phyloP scores from a whole-genome alignment of 768 basidiomycete genomes.

The Pholiota microspora region DNA sequence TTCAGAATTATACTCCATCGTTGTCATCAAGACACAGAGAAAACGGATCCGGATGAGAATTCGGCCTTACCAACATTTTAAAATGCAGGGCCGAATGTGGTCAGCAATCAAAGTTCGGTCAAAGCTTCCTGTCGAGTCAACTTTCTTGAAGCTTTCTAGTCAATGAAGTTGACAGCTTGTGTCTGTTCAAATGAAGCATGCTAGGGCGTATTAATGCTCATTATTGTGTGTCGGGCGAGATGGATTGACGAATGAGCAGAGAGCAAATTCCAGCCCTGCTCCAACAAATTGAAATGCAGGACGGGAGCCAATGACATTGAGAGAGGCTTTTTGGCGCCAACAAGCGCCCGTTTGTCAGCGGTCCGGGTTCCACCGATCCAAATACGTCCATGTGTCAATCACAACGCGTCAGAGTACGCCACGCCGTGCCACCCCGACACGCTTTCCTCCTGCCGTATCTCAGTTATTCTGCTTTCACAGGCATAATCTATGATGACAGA shows the following conservation, averaged over 20 bases:
- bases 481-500: background rate
- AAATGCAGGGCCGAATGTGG: background rate
- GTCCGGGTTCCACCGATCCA: background rate
- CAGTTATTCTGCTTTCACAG: background rate
- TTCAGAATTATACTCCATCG: background rate
- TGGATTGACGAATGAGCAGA: background rate
- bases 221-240: background rate
- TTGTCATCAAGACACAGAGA: background rate
- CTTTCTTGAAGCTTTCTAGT: too few species aligned
- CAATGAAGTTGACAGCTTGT: too few species aligned
- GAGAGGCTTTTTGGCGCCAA: background rate
- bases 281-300: background rate
- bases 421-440: background rate
- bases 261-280: background rate
- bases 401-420: background rate
- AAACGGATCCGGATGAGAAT: background rate
- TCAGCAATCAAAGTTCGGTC: background rate
- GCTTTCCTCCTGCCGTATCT: background rate
- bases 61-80: background rate
- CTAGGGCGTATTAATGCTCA: too few species aligned
- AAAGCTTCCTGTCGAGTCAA: background rate
- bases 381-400: background rate
- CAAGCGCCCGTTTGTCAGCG: conserved; percentile 1
- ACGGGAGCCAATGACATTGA: background rate
- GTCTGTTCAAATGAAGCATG: too few species aligned